Evolutionary conservation across 768 basidiomycete genomes (phyloP), one percentile per base, ranked within the genome.

Genomic region (Boletus huronensis): DNA sequence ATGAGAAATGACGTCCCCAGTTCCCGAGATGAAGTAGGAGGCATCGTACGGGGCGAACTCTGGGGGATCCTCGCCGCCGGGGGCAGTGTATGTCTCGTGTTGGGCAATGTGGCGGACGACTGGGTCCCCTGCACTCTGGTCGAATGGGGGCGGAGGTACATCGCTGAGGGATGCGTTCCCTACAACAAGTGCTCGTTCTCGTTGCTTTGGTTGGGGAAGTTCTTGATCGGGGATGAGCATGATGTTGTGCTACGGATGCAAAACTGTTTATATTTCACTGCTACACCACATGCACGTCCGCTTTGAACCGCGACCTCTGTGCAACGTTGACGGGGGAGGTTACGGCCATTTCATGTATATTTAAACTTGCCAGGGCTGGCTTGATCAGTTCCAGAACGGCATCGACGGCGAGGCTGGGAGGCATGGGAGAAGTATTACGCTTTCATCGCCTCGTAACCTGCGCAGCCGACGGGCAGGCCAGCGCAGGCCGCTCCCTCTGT

Each of bases 1-100:
- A 65, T 90, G 88, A 14, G 87, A 87, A 50, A 90, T 70, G 55
- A 87, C 73, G 43, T 83, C 68, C 3, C 82, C 83, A 39, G 71
- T 53, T 32, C 67, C 67, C 1, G 72, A 72, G 23, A 77, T 69
- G 58, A 81, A 83, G 69, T 74, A 83, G 54, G 85, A 78, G 19
- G 88, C 85, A 14, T 82, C 70, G 63, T 89, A 89, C 0, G 77
- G 79, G 2, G 82, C 65, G 58, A 88, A 90, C 3, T 69, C 70
- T 4, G 87, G 87, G 1, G 87, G 88, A 17, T 78, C 74, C n/a
- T 75, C 77, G 19, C 74, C 74, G 19, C 69, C 73, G 17, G 59
- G 62, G 10, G 66, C 61, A 32, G 64, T 61, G 40, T 55, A 52
- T 14, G 59, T 55, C 43, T 61, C 63, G 42, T 51, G 48, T 13